Evolutionary conservation across 2,329 filamentous ascomycete species (phyloP).

Genomic region (Calonectria honghensis): DNA sequence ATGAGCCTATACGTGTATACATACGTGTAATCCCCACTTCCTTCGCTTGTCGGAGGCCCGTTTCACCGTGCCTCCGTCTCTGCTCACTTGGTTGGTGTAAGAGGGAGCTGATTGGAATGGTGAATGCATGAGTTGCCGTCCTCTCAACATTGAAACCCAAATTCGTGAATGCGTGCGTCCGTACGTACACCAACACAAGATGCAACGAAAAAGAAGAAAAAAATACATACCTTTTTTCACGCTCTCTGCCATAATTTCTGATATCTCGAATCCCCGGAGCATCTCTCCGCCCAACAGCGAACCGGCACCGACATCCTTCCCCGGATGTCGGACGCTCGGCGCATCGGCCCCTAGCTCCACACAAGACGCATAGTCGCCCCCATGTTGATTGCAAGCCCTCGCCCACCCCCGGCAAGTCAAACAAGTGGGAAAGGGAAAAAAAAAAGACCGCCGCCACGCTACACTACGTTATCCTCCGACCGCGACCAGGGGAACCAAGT

Average conservation of each 20-base stretch:
- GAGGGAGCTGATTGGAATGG: slow-evolving; percentile 4
- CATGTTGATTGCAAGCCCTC: slow-evolving; percentile 21
- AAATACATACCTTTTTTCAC: neutral
- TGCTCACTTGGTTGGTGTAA: neutral
- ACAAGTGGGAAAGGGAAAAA: neutral
- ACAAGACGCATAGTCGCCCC: neutral
- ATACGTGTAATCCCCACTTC: slow-evolving; percentile 26
- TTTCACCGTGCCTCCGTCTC: slow-evolving; percentile 11
- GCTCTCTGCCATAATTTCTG: neutral
- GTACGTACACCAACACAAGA: neutral
- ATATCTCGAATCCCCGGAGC: neutral
- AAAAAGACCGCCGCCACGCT: slow-evolving; percentile 4
- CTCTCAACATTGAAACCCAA: neutral
- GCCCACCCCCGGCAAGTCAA: slow-evolving; percentile 5
- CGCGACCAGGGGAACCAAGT: neutral
- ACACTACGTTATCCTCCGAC: slow-evolving; percentile 17
- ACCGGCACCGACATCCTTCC: slow-evolving; percentile 42
- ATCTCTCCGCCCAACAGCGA: slow-evolving; percentile 16
- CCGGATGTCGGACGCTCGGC: slow-evolving; percentile 45
- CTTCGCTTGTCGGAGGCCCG: slow-evolving; percentile 10
- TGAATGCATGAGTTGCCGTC: slow-evolving; percentile 8
- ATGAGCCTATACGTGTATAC: slow-evolving; percentile 34
- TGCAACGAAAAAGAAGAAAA: neutral
- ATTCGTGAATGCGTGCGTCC: neutral
- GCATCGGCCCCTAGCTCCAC: slow-evolving; percentile 41